Base-by-base conservation (phyloP, 2,329 filamentous ascomycete species). In the Cadophora luteo-olivacea region DNA sequence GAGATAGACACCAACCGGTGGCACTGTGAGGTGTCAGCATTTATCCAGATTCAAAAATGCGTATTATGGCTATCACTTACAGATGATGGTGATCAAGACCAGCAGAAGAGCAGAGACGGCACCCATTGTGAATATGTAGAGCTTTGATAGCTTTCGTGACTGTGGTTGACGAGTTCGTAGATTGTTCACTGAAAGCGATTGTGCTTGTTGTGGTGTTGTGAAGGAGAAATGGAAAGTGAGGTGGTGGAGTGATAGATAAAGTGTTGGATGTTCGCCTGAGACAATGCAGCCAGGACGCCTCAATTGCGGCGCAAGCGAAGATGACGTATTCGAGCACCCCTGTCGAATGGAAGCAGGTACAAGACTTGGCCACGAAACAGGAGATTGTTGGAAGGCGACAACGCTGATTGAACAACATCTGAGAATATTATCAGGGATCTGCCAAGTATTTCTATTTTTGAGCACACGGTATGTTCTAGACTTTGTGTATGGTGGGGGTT, bases 61-160 rank as follows among this genome's bases (percentile, higher is more conserved):
- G 57, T 36, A 60, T 19, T 4, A 11, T 19, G 22, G 57, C 24
- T 14, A n/a, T 55, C 25, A 64, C 80, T 71, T 77, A 85, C 82
- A 75, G 71, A 85, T 78, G 33, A 85, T 71, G 51, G 83, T 84
- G 73, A 84, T 77, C 25, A 85, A 72, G 52, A 85, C 79, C 67
- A 84, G 70, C 66, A 81, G 78, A 36, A 84, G 71, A 57, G 79
- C 80, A 22, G 81, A 80, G 33, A 74, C 70, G 25, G 70, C 72
- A 65, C 77, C 77, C 78, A 80, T 79, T 33, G 73, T 77, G 71
- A 63, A n/a, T 64, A 22, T 67, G 49, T 51, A 32, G 45, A 51
- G 45, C 19, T 64, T 36, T 38, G 48, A 19, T 52, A 51, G n/a
- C 12, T 24, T 22, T 49, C 52, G 38, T 6, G 24, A 22, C 55